Base-by-base conservation (phyloP, 352 stramenopile species). In the Phytophthora melonis region DNA sequence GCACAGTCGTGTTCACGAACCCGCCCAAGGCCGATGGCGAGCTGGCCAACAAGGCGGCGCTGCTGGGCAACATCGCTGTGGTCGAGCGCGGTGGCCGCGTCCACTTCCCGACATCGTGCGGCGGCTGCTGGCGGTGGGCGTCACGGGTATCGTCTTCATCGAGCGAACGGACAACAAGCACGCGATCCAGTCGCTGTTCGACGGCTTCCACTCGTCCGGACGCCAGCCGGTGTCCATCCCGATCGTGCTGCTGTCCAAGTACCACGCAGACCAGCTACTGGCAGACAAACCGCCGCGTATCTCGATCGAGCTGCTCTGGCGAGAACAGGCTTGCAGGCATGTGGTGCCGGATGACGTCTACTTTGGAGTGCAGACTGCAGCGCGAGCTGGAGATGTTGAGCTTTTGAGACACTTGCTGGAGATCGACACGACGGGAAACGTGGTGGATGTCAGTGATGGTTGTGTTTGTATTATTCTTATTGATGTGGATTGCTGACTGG, bases 91-190 rank as follows among this genome's bases (percentile, higher is more conserved):
- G 89, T 49, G 88, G 89, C 3, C 82, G 89, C 45, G 76, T 95
- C 41, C 89, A 96, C 65, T 96, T 96, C 89, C 89, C 16, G 89
- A 96, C 50, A 95, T 96, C 60, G 84, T 95, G 57, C 81, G 89
- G 9, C 84, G 87, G 25, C 34, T 96, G 19, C 56, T 96, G 53
- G 82, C 84, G 5, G 81, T 78, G 0, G 89, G 88, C 2, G 88
- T 90, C 39, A 74, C 81, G 16, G 89, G 86, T 18, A 92, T 90
- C 65, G 83, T 96, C 25, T 95, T 96, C 65, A 82, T 96, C 53
- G 89, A 96, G 71, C 77, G 77, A 39, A 78, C 72, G 36, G 80
- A 84, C 39, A 90, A 83, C 49, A 84, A 83, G 13, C 76, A 79
- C 8, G 80, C 79, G 59, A 90, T 81, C 49, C 86, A 93, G 49